A percentile compares a stretch with the other conserved stretches of the same genome.
These are phyloP conservation scores for Dryas octopetala DNA, from an alignment of 306 rosid genomes.

Conservation along the genomic window DNA sequence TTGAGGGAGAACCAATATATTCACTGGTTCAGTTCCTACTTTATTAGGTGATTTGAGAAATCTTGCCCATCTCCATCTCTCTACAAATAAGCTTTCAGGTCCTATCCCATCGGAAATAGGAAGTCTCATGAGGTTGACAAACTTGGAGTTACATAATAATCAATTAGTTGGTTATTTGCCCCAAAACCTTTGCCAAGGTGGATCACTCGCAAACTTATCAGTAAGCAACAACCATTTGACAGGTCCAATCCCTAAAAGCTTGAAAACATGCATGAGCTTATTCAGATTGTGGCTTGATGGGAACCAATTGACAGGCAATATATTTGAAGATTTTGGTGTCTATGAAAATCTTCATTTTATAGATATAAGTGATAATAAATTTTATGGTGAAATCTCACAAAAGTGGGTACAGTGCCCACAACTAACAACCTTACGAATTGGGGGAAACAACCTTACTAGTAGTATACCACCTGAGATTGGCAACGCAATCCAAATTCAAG, in stretches of 20 bases:
- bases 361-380: background rate
- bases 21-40: too few species aligned
- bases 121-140: too few species aligned
- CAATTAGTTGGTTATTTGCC: too few species aligned
- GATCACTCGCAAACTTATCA: too few species aligned
- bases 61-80: too few species aligned
- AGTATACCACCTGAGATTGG: background rate
- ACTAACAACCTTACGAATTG: background rate
- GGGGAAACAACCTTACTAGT: background rate
- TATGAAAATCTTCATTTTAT: background rate
- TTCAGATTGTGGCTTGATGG: conserved; percentile 14
- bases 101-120: too few species aligned
- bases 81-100: too few species aligned
- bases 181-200: background rate
- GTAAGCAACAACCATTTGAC: background rate
- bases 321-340: conserved; percentile 6
- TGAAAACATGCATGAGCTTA: conserved; percentile 11
- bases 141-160: too few species aligned
- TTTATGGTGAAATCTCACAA: conserved; percentile 4
- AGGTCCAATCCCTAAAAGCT: conserved; percentile 17
- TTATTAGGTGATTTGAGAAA: too few species aligned
- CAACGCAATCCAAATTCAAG: background rate
- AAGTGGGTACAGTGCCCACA: background rate
- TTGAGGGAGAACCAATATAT: too few species aligned
- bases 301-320: conserved; percentile 13